phyloP scores from a whole-genome alignment of 208 protist genomes.

The Acanthamoeba sp. region DNA sequence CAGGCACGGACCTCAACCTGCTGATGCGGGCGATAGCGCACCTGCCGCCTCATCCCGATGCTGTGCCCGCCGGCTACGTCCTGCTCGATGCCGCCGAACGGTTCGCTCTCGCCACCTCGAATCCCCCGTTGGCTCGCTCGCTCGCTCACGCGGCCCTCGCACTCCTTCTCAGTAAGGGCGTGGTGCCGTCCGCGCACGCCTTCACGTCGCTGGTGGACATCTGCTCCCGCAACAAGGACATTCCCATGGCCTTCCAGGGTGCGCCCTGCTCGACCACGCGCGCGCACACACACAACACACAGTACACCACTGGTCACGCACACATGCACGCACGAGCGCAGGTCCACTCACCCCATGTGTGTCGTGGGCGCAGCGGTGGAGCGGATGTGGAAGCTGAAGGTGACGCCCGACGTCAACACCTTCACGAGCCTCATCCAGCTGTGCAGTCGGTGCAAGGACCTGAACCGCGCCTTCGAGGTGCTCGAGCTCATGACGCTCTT shows the following conservation, averaged over 20 bases:
- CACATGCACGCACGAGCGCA: not conserved
- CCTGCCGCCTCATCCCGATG: constrained; percentile 15
- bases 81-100: not conserved
- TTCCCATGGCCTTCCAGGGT: not conserved
- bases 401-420: not conserved
- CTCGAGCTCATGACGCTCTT: constrained; percentile 19
- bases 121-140: not conserved
- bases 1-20: constrained; percentile 21
- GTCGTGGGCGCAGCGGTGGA: not conserved
- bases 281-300: no score
- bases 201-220: not conserved
- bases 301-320: not conserved
- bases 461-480: not conserved
- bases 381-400: not conserved
- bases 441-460: not conserved
- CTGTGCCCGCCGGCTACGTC: constrained; percentile 37
- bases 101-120: not conserved
- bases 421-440: constrained; percentile 51
- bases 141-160: not conserved
- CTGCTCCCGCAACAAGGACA: not conserved
- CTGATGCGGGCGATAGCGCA: not conserved
- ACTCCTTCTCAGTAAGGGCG: not conserved
- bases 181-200: not conserved
- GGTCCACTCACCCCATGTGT: not conserved
- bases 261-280: not conserved